A percentile compares a stretch with the other conserved stretches of the same genome.
phyloP scores from a whole-genome alignment of 2,329 filamentous ascomycete genomes.

The Beauveria scarabaeidicola region DNA sequence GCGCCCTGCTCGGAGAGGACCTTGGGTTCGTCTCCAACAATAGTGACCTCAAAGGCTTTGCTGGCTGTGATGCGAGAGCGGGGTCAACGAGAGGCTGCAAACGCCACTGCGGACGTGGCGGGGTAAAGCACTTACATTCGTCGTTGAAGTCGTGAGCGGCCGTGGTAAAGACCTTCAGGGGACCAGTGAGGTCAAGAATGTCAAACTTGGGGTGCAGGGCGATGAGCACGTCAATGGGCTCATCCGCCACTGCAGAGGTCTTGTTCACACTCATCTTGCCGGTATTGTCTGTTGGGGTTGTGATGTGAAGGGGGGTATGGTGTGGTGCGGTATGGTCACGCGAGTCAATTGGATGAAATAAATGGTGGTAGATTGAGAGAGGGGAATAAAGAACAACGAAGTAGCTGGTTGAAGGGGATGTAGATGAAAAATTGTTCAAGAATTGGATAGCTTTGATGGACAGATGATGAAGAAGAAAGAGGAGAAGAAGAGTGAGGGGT shows the following conservation, averaged over 20 bases:
- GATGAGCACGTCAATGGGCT: conserved; percentile 53
- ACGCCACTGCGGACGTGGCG: background rate
- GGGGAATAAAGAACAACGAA: conserved; percentile 9
- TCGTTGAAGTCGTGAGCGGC: conserved; percentile 47
- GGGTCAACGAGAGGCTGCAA: conserved; percentile 2
- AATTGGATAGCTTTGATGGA: background rate
- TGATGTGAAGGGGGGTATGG: conserved; percentile 9
- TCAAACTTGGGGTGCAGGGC: conserved; percentile 53
- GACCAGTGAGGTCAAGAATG: conserved; percentile 49
- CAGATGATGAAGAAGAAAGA: conserved; percentile 10
- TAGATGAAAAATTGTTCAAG: conserved; percentile 14
- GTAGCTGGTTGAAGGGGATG: conserved; percentile 17
- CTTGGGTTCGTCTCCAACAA: conserved; percentile 45
- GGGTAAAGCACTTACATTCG: conserved; percentile 33
- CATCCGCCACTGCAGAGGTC: conserved; percentile 49
- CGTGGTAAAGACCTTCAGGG: conserved; percentile 41
- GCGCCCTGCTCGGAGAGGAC: conserved; percentile 55
- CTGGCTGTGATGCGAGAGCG: conserved; percentile 30
- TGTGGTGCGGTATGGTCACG: background rate
- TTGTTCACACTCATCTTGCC: conserved; percentile 49
- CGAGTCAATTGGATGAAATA: conserved; percentile 9
- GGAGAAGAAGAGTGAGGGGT: conserved; percentile 2
- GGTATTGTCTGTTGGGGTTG: conserved; percentile 20
- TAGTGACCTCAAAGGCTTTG: conserved; percentile 51
- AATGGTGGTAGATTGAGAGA: background rate